Percentiles rank a stretch among this genome's conserved stretches.
Evolutionary conservation across 371 early-diverging fungal species (phyloP).

Genomic region (Rhizopus stolonifer): DNA sequence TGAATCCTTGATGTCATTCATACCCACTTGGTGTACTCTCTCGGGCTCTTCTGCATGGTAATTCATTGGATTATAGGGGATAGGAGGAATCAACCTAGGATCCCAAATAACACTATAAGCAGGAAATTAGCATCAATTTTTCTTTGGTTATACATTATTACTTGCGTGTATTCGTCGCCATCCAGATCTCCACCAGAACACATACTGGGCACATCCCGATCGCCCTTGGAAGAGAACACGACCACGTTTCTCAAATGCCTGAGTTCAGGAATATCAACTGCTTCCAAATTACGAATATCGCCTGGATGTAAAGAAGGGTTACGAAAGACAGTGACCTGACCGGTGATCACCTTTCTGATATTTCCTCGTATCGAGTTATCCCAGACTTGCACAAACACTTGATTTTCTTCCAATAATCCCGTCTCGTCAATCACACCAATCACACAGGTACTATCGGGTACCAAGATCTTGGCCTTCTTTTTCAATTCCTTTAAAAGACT

Average conservation of each 20-base stretch:
- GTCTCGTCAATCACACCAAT: slow-evolving; percentile 84
- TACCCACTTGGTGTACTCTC: slow-evolving; percentile 45
- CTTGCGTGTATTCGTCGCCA: slow-evolving; percentile 72
- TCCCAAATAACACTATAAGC: slow-evolving; percentile 67
- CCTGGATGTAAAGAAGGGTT: slow-evolving; percentile 87
- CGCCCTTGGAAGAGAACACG: slow-evolving; percentile 76
- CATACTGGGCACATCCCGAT: slow-evolving; percentile 75
- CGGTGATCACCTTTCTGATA: slow-evolving; percentile 34
- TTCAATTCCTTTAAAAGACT: slow-evolving; percentile 62
- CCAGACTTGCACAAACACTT: slow-evolving; percentile 68
- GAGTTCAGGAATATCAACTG: slow-evolving; percentile 64
- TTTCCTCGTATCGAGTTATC: slow-evolving; percentile 15
- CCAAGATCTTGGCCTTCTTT: slow-evolving; percentile 67
- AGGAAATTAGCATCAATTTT: neutral
- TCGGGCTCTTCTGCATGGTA: slow-evolving; percentile 46
- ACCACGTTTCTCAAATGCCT: slow-evolving; percentile 68
- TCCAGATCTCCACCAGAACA: slow-evolving; percentile 86
- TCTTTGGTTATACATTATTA: too few species aligned
- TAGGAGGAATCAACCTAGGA: slow-evolving; percentile 52
- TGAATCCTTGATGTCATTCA: slow-evolving; percentile 59
- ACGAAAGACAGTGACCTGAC: slow-evolving; percentile 58
- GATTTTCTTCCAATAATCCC: slow-evolving; percentile 56
- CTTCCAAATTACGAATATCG: slow-evolving; percentile 69
- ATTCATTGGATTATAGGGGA: slow-evolving; percentile 58
- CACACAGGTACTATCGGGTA: slow-evolving; percentile 65